Evolutionary conservation across 495 filamentous ascomycete genomes (phyloP).

Genomic region (Hyphodiscus hymeniophilus): DNA sequence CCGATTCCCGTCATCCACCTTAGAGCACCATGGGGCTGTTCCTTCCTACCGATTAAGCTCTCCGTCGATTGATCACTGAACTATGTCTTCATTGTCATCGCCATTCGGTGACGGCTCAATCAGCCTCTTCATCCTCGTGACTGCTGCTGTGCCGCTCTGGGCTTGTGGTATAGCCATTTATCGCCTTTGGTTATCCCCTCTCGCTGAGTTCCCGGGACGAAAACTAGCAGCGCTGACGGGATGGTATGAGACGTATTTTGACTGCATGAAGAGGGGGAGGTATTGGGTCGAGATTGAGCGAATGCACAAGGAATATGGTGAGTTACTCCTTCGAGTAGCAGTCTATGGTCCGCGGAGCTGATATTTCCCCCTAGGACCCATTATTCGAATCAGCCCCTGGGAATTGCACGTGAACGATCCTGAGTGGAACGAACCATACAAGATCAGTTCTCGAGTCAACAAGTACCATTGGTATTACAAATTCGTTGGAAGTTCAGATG

Average conservation of each 20-base stretch:
- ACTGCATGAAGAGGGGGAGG: constrained; percentile 30
- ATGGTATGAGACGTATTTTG: constrained; percentile 42
- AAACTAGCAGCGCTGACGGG: constrained; percentile 37
- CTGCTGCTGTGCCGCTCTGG: not conserved
- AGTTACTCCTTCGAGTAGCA: not conserved
- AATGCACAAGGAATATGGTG: constrained; percentile 43
- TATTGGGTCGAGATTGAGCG: constrained; percentile 35
- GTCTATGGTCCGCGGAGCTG: not conserved
- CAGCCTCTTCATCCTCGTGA: not conserved
- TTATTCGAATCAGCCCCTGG: constrained; percentile 41
- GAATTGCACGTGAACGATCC: constrained; percentile 42
- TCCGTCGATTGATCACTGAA: too few relatives aligned
- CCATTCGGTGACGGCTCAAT: too few relatives aligned
- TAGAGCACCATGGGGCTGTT: too few relatives aligned
- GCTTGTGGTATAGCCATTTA: constrained; percentile 14
- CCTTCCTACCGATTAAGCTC: too few relatives aligned
- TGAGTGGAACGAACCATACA: constrained; percentile 25
- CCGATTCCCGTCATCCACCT: too few relatives aligned
- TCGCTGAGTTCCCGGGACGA: constrained; percentile 36
- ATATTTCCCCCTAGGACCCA: constrained; percentile 26
- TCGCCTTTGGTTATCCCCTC: constrained; percentile 34
- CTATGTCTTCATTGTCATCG: too few relatives aligned
- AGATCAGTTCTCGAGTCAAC: constrained; percentile 23
- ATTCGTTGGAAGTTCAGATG: constrained; percentile 24
- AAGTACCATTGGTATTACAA: constrained; percentile 32